Evolutionary conservation across 768 basidiomycete genomes (phyloP).

Genomic region (Hemileccinum rubropunctum): DNA sequence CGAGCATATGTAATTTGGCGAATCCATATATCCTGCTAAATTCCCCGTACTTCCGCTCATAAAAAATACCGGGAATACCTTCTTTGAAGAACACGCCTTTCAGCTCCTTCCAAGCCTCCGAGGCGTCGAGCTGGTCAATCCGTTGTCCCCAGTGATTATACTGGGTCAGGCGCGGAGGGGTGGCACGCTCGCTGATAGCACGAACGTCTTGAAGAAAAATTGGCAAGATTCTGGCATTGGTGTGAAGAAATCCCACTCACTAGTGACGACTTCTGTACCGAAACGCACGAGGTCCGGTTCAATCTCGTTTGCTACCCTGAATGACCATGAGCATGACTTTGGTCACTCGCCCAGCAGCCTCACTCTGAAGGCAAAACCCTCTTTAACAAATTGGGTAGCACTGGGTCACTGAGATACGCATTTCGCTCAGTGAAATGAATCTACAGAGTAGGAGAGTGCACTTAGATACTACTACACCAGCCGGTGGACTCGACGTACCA

Average conservation of each 20-base stretch:
- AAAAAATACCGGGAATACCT: slow-evolving; percentile 66
- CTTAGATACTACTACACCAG: neutral
- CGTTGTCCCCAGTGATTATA: slow-evolving; percentile 73
- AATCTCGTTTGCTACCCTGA: slow-evolving; percentile 48
- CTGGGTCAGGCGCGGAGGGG: slow-evolving; percentile 56
- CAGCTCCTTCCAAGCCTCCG: slow-evolving; percentile 69
- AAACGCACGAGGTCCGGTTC: slow-evolving; percentile 58
- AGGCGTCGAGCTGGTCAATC: slow-evolving; percentile 64
- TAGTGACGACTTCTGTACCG: slow-evolving; percentile 52
- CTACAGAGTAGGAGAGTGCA: slow-evolving; percentile 27
- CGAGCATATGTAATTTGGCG: slow-evolving; percentile 59
- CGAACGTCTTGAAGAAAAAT: slow-evolving; percentile 46
- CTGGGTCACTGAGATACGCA: slow-evolving; percentile 59
- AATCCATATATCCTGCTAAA: slow-evolving; percentile 65
- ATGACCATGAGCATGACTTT: neutral
- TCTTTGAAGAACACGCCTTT: slow-evolving; percentile 62
- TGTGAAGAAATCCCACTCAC: slow-evolving; percentile 33
- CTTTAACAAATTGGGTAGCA: slow-evolving; percentile 58
- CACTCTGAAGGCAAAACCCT: slow-evolving; percentile 51
- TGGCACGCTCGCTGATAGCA: slow-evolving; percentile 39
- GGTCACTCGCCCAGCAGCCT: slow-evolving; percentile 1
- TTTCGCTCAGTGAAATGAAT: slow-evolving; percentile 54
- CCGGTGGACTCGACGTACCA: slow-evolving; percentile 35
- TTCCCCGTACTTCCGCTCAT: slow-evolving; percentile 59
- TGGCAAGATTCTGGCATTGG: neutral